Percentiles rank a stretch among this genome's conserved stretches.
These are phyloP conservation scores for Monilinia fructicola DNA, from an alignment of 2,329 filamentous ascomycete species.

Conservation along the genomic window DNA sequence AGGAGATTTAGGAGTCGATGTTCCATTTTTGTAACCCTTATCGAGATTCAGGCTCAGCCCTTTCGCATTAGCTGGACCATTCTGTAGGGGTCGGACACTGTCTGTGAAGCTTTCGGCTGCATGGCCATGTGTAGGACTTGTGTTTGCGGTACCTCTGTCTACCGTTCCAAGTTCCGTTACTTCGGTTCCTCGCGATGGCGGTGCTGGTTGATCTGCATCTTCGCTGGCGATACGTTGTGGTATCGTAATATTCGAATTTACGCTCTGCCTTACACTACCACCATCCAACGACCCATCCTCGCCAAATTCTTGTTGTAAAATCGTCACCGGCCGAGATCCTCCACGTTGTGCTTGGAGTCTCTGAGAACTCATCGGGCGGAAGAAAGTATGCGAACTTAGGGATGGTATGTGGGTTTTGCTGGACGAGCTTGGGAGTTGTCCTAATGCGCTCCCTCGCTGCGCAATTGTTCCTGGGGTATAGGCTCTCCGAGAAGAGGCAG, in stretches of 20 bases:
- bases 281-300: slow-evolving; percentile 48
- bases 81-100: slow-evolving; percentile 69
- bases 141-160: slow-evolving; percentile 70
- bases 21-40: slow-evolving; percentile 56
- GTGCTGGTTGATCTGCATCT: slow-evolving; percentile 56
- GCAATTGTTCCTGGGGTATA: slow-evolving; percentile 22
- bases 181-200: slow-evolving; percentile 76
- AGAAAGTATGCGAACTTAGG: slow-evolving; percentile 86
- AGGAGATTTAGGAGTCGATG: slow-evolving; percentile 63
- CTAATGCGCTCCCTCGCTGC: slow-evolving; percentile 44
- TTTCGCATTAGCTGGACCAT: slow-evolving; percentile 40
- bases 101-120: slow-evolving; percentile 66
- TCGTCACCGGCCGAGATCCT: slow-evolving; percentile 48
- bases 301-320: slow-evolving; percentile 39
- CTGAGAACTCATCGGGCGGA: slow-evolving; percentile 94
- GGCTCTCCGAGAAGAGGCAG: slow-evolving; percentile 55
- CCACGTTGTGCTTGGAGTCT: slow-evolving; percentile 87
- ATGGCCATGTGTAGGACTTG: slow-evolving; percentile 66
- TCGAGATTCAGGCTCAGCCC: slow-evolving; percentile 59
- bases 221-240: slow-evolving; percentile 39
- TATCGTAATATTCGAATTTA: slow-evolving; percentile 50
- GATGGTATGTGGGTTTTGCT: slow-evolving; percentile 88
- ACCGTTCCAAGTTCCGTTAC: slow-evolving; percentile 63
- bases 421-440: slow-evolving; percentile 63
- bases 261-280: slow-evolving; percentile 55